These are phyloP conservation scores for Periconia sp. DNA, from an alignment of 2,329 filamentous ascomycete genomes.

Conservation along the genomic window DNA sequence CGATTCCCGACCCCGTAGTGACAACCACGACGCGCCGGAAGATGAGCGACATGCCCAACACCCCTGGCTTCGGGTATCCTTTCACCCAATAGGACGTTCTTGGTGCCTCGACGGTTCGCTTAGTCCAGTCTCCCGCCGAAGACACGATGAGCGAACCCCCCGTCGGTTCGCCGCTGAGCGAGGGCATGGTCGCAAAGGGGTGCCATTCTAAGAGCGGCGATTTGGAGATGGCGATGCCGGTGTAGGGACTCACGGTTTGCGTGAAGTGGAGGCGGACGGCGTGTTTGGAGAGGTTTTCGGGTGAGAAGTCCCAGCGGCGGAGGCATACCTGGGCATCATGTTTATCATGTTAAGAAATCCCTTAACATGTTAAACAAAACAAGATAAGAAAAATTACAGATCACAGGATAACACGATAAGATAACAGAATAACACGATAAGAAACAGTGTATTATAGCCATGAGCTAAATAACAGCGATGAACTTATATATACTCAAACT, in stretches of 20 bases:
- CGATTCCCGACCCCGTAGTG: conserved; percentile 23
- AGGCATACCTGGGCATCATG: too few relatives aligned
- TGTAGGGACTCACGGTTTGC: conserved; percentile 22
- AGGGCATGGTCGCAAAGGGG: conserved; percentile 25
- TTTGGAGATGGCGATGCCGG: conserved; percentile 16
- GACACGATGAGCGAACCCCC: conserved; percentile 6
- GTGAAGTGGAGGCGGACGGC: conserved; percentile 64
- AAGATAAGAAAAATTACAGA: too few relatives aligned
- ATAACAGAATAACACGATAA: too few relatives aligned
- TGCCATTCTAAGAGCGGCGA: conserved; percentile 26
- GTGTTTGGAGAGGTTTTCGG: conserved; percentile 70
- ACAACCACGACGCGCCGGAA: conserved; percentile 23
- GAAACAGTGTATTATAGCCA: too few relatives aligned
- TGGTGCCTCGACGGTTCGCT: neutral
- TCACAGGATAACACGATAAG: too few relatives aligned
- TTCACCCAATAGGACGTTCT: conserved; percentile 7
- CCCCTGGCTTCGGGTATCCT: conserved; percentile 15
- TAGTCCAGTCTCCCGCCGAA: conserved; percentile 24
- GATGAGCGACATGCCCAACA: conserved; percentile 15
- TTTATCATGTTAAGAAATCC: too few relatives aligned
- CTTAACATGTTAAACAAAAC: too few relatives aligned
- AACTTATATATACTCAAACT: too few relatives aligned
- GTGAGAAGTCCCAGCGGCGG: conserved; percentile 61
- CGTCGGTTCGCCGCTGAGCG: neutral
- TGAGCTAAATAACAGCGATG: too few relatives aligned